A percentile compares a stretch with the other conserved stretches of the same genome.
These are phyloP conservation scores for Erodium trifolium DNA, from an alignment of 441 rosid species.

Conservation along the genomic window DNA sequence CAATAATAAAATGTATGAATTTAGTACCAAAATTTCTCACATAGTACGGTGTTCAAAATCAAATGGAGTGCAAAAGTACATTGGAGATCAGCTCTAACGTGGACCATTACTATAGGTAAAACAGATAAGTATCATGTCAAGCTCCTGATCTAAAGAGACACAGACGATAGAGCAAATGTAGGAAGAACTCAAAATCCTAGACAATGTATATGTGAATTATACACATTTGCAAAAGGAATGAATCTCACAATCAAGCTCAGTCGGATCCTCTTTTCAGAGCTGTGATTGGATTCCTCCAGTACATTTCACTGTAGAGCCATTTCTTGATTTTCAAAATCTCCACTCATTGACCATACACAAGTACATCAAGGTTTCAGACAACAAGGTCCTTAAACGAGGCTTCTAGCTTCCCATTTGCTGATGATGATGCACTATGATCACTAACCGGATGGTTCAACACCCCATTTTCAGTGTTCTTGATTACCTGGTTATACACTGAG, in stretches of 20 bases:
- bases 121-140: background rate
- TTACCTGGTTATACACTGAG: conserved; percentile 37
- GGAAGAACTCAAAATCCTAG: conserved; percentile 20
- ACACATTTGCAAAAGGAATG: conserved; percentile 37
- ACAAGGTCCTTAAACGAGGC: conserved; percentile 58
- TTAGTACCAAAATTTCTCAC: conserved; percentile 44
- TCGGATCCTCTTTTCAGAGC: too few relatives aligned
- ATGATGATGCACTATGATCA: conserved; percentile 23
- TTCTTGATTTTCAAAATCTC: background rate
- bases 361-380: conserved; percentile 25
- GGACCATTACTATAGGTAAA: background rate
- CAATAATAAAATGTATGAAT: conserved; percentile 7
- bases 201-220: conserved; percentile 29
- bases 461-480: conserved; percentile 49
- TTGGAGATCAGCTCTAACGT: conserved; percentile 19
- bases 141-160: conserved; percentile 9
- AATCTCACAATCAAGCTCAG: too few relatives aligned
- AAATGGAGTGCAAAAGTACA: conserved; percentile 25
- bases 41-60: conserved; percentile 27
- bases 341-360: background rate
- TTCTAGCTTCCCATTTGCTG: conserved; percentile 57
- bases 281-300: too few relatives aligned
- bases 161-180: conserved; percentile 24
- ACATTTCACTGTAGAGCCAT: too few relatives aligned
- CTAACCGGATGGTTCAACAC: conserved; percentile 34